Evolutionary conservation across 164 flowering plant genomes (phyloP), one percentile per base, ranked within the genome.

Genomic region (Akebia trifoliata): DNA sequence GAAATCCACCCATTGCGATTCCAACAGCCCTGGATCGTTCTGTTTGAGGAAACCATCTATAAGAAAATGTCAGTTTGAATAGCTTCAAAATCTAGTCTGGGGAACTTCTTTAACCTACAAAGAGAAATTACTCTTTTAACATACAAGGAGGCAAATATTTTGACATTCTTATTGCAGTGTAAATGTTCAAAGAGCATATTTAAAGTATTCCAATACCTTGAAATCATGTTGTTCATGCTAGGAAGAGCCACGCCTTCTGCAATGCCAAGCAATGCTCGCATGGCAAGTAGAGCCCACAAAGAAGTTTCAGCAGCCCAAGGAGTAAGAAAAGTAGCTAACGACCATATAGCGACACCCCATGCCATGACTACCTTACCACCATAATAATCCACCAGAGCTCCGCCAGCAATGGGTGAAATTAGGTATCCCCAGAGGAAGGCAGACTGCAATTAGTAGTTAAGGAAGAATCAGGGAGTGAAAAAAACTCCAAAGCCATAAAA

Each of bases 181-280:
- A 6, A 40, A 32, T 32, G 26, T 3, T 34, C 4, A 44, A 32
- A 17, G 11, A 39, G 10, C 24, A 47, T 8, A 11, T 46, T 20
- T 21, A 12, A 50, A 56, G 52, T 37, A 46, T 17, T 26, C 11
- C 8, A 44, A 24, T 73, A 93, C 99, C 95, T 90, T 58, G 88
- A 76, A 20, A 93, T 77, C 96, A 93, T 87, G 71, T 87, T 84
- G 82, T 93, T 93, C 99, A 93, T 93, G 77, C 90, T 78, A 75
- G 99, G 99, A 78, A 93, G 95, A 51, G 95, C 97, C 29, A 90
- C 99, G 8, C 97, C 99, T 81, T 90, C 99, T 0, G 99, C 99
- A 29, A 84, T 32, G 20, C 99, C 99, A 63, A 90, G 90, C 70
- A 81, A 60, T 57, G 75, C 83, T 44, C 97, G 77, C 75, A 70